Evolutionary conservation across 257 asterid species (phyloP).

Genomic region (Ilex aquifolium): DNA sequence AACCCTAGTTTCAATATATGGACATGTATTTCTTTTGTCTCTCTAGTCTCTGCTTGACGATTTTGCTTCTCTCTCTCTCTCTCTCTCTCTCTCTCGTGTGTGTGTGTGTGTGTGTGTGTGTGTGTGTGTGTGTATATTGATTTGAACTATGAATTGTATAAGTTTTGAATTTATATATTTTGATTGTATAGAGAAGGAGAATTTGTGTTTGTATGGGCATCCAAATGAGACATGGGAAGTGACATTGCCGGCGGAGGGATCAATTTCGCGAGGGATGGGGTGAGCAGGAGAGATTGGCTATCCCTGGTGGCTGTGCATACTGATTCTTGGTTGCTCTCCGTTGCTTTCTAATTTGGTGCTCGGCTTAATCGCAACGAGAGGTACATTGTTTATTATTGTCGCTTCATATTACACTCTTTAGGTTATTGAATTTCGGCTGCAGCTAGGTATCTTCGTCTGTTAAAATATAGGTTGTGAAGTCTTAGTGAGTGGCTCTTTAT

Average conservation of each 20-base stretch:
- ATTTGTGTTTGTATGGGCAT: conserved; percentile 26
- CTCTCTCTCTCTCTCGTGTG: no score
- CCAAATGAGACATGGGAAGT: conserved; percentile 23
- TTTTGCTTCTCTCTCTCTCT: not conserved
- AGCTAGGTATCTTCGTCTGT: no score
- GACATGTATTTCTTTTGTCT: no score
- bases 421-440: no score
- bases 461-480: no score
- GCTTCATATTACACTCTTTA: no score
- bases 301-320: not conserved
- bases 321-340: conserved; percentile 24
- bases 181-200: conserved; percentile 11
- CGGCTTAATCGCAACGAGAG: conserved; percentile 21
- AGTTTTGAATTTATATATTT: not conserved
- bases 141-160: not conserved
- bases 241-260: conserved; percentile 23
- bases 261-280: conserved; percentile 22
- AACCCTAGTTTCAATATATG: no score
- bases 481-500: no score
- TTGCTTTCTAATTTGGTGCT: conserved; percentile 23
- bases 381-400: not conserved
- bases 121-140: not conserved
- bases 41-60: not conserved
- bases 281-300: conserved; percentile 12
- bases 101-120: not conserved